Base-by-base conservation (phyloP, 2,329 filamentous ascomycete species). In the Exophiala mesophila region DNA sequence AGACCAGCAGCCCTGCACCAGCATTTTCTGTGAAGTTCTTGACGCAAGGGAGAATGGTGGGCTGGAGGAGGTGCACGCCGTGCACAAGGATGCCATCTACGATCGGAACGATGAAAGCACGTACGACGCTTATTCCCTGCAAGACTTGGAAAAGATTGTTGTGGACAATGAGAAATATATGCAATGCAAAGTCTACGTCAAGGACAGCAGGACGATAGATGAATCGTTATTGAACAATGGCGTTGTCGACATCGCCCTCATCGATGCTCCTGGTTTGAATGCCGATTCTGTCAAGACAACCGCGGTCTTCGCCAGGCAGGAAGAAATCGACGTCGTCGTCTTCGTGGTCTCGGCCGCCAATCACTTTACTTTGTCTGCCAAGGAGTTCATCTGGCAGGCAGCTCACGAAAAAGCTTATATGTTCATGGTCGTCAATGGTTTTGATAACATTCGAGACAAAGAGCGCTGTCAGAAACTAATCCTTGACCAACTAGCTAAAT, bases 361-460 rank as follows among this genome's bases (percentile, higher is more conserved):
- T 54, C 92, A 98, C 65, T 97, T 98, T 61, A 98, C 92, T 0
- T 80, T 94, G 41, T 95, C 92, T 1, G 89, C 92, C n/a, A 94
- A 86, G 65, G 92, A 98, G 57, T 98, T 98, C 59, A 95, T 98
- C 49, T 85, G 86, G 73, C 90, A 90, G 37, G 92, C 92, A 2
- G 92, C 92, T 1, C 81, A 90, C 29, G 92, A 98, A 60, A 98
- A 98, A 67, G 90, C 92, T 0, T 98, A 98, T 61, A 89, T 98
- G 50, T 98, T 98, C 64, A 94, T 98, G 64, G 92, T 98, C 10
- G 92, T 98, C 54, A 98, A 98, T 61, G 89, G 90, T 13, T 98
- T 88, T 58, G 92, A 98, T 65, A 84, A 85, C 48, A 97, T 98
- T 57, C 77, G 84, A 51, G 89, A 97, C 64, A 92, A 96, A 69